Evolutionary conservation across 257 asterid species (phyloP).

Genomic region (Knoxia roxburghii): DNA sequence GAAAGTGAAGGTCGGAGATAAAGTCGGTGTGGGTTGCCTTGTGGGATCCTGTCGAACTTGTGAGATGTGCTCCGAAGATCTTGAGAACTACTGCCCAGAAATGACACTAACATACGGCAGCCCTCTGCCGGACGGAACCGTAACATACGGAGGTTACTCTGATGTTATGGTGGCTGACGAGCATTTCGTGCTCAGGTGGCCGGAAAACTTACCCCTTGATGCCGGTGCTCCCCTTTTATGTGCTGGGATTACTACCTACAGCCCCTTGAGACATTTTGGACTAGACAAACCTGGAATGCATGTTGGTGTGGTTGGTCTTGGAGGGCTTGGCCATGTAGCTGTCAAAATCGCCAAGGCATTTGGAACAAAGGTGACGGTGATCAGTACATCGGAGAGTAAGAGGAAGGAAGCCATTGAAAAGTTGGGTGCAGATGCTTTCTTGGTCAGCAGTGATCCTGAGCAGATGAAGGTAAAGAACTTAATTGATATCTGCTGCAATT

Average conservation of each 20-base stretch:
- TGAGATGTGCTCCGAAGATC: conserved; percentile 37
- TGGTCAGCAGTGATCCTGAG: conserved; percentile 31
- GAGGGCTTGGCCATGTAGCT: conserved; percentile 35
- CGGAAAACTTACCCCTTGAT: conserved; percentile 35
- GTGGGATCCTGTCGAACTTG: conserved; percentile 59
- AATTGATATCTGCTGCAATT: neutral
- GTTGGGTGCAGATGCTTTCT: conserved; percentile 33
- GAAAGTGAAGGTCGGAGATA: conserved; percentile 51
- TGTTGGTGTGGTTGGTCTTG: conserved; percentile 30
- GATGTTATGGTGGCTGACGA: conserved; percentile 31
- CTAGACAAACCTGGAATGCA: conserved; percentile 32
- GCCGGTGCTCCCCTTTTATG: conserved; percentile 36
- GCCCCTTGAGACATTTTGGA: conserved; percentile 35
- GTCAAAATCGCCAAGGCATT: conserved; percentile 45
- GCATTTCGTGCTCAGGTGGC: conserved; percentile 33
- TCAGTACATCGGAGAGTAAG: conserved; percentile 34
- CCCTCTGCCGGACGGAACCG: conserved; percentile 25
- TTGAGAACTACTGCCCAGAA: conserved; percentile 37
- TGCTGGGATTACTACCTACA: conserved; percentile 39
- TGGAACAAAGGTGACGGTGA: conserved; percentile 32
- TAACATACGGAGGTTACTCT: conserved; percentile 40
- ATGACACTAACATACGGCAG: conserved; percentile 22
- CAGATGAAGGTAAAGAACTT: conserved; percentile 32
- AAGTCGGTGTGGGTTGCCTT: conserved; percentile 58
- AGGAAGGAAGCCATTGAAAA: conserved; percentile 30